These are phyloP conservation scores for Mycena leptocephala DNA, from an alignment of 768 basidiomycete species.

Conservation along the genomic window DNA sequence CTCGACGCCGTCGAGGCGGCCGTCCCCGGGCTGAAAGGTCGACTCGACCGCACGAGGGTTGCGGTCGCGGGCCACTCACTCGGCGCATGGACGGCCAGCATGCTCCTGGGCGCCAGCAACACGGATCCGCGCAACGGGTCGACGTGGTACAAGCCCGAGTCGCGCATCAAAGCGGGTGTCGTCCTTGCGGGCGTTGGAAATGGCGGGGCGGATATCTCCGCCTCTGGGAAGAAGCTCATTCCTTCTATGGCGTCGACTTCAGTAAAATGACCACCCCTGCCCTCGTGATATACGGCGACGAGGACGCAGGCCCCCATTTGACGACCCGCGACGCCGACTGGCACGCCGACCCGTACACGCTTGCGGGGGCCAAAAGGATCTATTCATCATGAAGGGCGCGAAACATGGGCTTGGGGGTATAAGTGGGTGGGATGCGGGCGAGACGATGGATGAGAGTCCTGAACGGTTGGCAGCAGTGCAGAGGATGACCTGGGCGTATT, in stretches of 20 bases:
- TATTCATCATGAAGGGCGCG: slow-evolving; percentile 2
- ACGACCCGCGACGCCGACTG: neutral
- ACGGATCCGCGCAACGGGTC: neutral
- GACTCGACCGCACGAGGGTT: neutral
- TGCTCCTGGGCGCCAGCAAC: slow-evolving; percentile 4
- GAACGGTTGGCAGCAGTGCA: neutral
- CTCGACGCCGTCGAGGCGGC: slow-evolving; percentile 1
- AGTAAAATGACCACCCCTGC: neutral
- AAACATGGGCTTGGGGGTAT: slow-evolving; percentile 1
- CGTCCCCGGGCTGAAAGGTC: neutral
- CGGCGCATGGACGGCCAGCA: neutral
- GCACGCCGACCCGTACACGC: neutral
- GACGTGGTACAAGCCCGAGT: neutral
- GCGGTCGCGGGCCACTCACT: neutral
- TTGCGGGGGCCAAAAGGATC: neutral
- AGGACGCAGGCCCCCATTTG: neutral
- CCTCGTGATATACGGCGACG: neutral
- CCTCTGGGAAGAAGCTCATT: neutral
- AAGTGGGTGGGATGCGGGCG: neutral
- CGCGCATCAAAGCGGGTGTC: neutral
- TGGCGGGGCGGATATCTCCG: neutral
- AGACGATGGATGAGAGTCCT: neutral
- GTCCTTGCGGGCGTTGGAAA: neutral
- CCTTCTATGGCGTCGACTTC: neutral
- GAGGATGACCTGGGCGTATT: neutral